A percentile compares a stretch with the other conserved stretches of the same genome.
Conservation (phyloP, 2,329 filamentous ascomycete genomes). For the Apiospora saccharicola region DNA sequence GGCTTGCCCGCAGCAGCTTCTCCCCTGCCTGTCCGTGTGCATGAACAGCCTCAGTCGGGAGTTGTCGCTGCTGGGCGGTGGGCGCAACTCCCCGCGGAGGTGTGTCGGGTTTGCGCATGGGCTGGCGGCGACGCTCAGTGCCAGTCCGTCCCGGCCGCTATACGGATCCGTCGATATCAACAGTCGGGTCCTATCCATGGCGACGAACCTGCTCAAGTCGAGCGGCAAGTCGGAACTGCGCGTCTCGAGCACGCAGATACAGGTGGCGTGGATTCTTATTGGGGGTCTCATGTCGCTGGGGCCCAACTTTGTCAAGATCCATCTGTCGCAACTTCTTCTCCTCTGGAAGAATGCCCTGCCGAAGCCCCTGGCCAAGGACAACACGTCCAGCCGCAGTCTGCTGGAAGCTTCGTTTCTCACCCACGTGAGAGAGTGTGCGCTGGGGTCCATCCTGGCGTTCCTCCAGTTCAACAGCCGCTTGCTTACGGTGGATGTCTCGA, state of each 20-base stretch:
- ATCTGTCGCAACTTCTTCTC: constrained; percentile 89
- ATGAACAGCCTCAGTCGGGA: constrained; percentile 95
- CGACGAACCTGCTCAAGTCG: constrained; percentile 89
- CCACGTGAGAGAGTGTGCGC: constrained; percentile 92
- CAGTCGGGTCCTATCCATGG: constrained; percentile 87
- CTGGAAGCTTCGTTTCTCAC: constrained; percentile 92
- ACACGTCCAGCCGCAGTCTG: constrained; percentile 81
- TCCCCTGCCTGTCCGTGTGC: constrained; percentile 91
- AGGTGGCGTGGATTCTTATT: constrained; percentile 97
- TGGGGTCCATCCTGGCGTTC: constrained; percentile 91
- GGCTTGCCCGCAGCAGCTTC: constrained; percentile 88
- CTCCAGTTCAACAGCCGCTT: constrained; percentile 92
- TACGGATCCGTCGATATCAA: constrained; percentile 97
- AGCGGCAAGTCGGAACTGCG: constrained; percentile 91
- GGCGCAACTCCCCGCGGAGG: constrained; percentile 79
- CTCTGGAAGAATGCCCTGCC: constrained; percentile 98
- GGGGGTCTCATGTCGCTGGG: constrained; percentile 96
- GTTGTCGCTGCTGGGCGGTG: constrained; percentile 76
- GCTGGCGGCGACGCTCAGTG: constrained; percentile 88
- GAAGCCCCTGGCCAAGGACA: constrained; percentile 92
- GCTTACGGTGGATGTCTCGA: constrained; percentile 92
- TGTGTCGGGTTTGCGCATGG: constrained; percentile 94
- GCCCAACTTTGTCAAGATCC: constrained; percentile 98
- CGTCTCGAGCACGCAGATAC: constrained; percentile 91
- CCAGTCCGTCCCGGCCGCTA: constrained; percentile 84